phyloP scores from a whole-genome alignment of 2,329 filamentous ascomycete genomes.

The Epichloe typhina region DNA sequence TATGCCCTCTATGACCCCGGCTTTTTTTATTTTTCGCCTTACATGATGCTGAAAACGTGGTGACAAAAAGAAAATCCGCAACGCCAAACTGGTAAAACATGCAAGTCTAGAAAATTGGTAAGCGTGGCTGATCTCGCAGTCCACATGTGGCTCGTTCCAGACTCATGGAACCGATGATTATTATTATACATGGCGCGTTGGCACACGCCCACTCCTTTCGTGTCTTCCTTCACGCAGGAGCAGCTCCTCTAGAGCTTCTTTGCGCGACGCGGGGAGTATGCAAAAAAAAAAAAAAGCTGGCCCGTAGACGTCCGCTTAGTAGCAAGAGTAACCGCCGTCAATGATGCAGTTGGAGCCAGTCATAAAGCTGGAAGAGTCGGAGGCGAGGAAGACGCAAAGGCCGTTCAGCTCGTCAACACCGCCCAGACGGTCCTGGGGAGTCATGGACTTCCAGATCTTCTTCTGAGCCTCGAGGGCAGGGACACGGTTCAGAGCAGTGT shows the following conservation, averaged over 20 bases:
- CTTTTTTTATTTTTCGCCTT: background rate
- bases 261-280: background rate
- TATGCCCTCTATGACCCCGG: conserved; percentile 2
- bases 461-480: conserved; percentile 68
- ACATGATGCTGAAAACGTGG: background rate
- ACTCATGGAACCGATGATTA: background rate
- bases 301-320: conserved; percentile 24
- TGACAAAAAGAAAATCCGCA: background rate
- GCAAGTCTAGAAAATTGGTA: background rate
- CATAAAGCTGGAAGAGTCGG: conserved; percentile 62
- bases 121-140: background rate
- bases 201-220: background rate
- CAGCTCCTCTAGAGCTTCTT: background rate
- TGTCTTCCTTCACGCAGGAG: background rate
- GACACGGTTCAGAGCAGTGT: conserved; percentile 68
- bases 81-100: background rate
- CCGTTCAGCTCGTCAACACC: conserved; percentile 66
- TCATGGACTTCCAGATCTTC: conserved; percentile 65
- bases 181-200: background rate
- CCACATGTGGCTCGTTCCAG: background rate
- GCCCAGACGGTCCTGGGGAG: conserved; percentile 61
- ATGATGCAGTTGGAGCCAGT: conserved; percentile 63
- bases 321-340: conserved; percentile 56
- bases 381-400: conserved; percentile 62
- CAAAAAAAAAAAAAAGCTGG: background rate